phyloP scores from a whole-genome alignment of 768 basidiomycete species.

The Fomitopsis serialis region DNA sequence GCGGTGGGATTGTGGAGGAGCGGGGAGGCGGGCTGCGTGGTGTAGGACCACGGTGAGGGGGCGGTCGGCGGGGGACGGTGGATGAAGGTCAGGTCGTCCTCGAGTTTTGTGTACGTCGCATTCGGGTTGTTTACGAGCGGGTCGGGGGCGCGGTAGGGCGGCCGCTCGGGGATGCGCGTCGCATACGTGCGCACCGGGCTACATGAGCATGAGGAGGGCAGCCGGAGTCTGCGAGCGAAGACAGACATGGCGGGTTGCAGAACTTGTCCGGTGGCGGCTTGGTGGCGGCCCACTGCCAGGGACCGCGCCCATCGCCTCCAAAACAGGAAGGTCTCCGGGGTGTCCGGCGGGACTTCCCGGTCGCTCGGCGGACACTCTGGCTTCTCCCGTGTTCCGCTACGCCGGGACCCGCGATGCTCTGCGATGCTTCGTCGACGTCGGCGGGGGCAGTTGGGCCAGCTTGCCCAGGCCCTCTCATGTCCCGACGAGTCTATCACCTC shows the following conservation, averaged over 20 bases:
- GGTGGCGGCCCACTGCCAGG: too few relatives aligned
- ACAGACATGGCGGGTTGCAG: not conserved
- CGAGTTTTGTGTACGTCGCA: conserved; percentile 16
- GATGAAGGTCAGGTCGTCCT: conserved; percentile 62
- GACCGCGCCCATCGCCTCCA: too few relatives aligned
- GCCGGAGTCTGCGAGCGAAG: conserved; percentile 12
- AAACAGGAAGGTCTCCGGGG: too few relatives aligned
- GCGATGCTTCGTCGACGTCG: too few relatives aligned
- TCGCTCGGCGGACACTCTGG: too few relatives aligned
- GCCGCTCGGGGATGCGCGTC: conserved; percentile 23
- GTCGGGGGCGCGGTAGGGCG: conserved; percentile 24
- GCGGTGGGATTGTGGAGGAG: conserved; percentile 42
- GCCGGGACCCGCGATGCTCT: too few relatives aligned
- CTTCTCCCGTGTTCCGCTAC: too few relatives aligned
- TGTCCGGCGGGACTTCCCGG: too few relatives aligned
- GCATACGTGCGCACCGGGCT: conserved; percentile 18
- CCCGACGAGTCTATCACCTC: too few relatives aligned
- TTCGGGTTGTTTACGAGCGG: conserved; percentile 24
- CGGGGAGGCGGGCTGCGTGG: conserved; percentile 65
- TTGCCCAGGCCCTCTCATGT: too few relatives aligned
- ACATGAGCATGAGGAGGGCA: conserved; percentile 5
- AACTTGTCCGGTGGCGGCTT: not conserved
- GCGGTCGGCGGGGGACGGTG: conserved; percentile 81
- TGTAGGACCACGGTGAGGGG: conserved; percentile 67
- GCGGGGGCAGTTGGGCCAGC: too few relatives aligned